These are phyloP conservation scores for Sarcodon aspratus DNA, from an alignment of 768 basidiomycete species.

Conservation along the genomic window DNA sequence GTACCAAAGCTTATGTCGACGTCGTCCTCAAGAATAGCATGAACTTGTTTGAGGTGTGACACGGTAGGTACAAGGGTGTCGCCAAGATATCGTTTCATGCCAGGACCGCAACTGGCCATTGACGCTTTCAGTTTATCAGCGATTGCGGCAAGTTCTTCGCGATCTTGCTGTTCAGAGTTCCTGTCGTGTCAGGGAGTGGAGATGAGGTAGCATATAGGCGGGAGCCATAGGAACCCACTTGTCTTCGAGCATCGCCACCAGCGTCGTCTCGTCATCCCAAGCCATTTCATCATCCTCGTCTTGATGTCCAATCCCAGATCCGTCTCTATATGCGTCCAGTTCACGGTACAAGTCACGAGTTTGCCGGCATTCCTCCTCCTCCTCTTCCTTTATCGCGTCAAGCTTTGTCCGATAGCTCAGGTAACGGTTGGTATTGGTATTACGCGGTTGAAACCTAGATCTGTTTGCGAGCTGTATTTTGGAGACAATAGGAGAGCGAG, in stretches of 20 bases:
- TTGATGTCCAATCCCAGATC: background rate
- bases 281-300: constrained; percentile 12
- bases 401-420: background rate
- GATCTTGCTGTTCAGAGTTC: constrained; percentile 8
- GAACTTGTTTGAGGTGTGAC: constrained; percentile 22
- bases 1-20: constrained; percentile 18
- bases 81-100: constrained; percentile 18
- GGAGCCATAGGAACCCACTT: constrained; percentile 7
- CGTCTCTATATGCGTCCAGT: background rate
- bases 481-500: no score
- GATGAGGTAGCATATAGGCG: background rate
- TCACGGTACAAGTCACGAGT: background rate
- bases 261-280: constrained; percentile 21
- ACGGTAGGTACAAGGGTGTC: constrained; percentile 24
- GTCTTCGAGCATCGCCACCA: constrained; percentile 18
- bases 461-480: no score
- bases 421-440: no score
- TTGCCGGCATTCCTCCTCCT: background rate
- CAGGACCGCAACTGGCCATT: constrained; percentile 14
- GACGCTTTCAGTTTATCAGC: constrained; percentile 14
- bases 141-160: constrained; percentile 13
- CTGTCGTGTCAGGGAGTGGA: constrained; percentile 1
- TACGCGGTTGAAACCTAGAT: no score
- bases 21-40: constrained; percentile 21
- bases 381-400: background rate